Base-by-base conservation (phyloP, 495 filamentous ascomycete species). In the Tuber calosporum region DNA sequence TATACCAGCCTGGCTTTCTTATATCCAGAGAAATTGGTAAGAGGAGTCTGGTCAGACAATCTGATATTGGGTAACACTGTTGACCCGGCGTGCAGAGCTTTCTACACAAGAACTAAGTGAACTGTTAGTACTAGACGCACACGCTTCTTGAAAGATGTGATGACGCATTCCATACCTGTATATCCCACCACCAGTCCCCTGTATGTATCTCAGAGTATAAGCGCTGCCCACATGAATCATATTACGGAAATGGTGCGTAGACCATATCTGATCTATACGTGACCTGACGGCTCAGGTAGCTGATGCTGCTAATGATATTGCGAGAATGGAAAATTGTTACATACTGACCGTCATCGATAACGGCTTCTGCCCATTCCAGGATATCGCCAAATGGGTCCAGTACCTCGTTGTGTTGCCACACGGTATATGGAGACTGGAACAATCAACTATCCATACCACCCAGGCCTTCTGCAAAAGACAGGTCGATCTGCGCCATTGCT, bases 1-100 rank as follows among this genome's bases (percentile, higher is more conserved):
- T 45, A 69, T 26, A 69, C 68, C 1, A 74, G 67, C n/a, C n/a
- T n/a, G n/a, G n/a, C n/a, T n/a, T n/a, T n/a, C n/a, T n/a, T 75
- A 53, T 78, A 42, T 0, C 72, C 72, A 43, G 37, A 38, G 37
- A 38, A 38, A 38, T 38, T 38, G 6, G 37, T 38, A 38, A 38
- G 37, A 38, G 2, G 6, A 6, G 37, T 38, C 37, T 38, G 37
- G 37, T 38, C 37, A 2, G 6, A 38, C 37, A 38, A 38, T 39
- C 58, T 69, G 37, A 78, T 74, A 5, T 74, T 39, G 1, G 75
- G 53, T 13, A 74, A 37, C 0, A 77, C 11, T 8, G 71, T 79
- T 30, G 69, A 48, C 7, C 42, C 43, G 4, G 20, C 41, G 0
- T 69, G 69, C 13, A 77, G 74, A 3, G 37, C 36, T 8, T 22